Evolutionary conservation across 495 filamentous ascomycete genomes (phyloP).

Genomic region (Sphaerosporella brunnea): DNA sequence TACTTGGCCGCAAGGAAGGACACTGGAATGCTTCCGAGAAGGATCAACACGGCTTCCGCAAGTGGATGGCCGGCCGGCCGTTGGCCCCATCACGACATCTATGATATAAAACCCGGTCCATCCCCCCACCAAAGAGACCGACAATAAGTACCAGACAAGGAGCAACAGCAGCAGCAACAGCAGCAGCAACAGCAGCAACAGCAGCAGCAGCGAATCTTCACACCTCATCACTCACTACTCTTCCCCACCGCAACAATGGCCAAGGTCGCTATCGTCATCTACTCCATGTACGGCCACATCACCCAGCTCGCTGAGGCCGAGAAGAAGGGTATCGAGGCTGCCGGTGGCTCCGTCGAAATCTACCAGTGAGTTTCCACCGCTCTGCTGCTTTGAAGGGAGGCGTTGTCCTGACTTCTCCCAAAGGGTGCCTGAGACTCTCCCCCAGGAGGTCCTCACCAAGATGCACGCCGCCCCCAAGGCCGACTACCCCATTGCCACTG

Average conservation of each 20-base stretch:
- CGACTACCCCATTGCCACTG: slow-evolving; percentile 43
- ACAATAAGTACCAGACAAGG: not conserved
- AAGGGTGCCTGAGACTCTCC: slow-evolving; percentile 73
- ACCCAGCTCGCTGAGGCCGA: slow-evolving; percentile 69
- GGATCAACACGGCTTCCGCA: too few relatives aligned
- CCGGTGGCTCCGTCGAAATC: slow-evolving; percentile 59
- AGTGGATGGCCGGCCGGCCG: not conserved
- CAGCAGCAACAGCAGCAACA: not conserved
- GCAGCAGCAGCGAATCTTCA: not conserved
- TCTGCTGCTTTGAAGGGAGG: not conserved
- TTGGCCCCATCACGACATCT: not conserved
- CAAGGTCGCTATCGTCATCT: slow-evolving; percentile 82
- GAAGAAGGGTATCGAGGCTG: slow-evolving; percentile 73
- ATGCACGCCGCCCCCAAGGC: slow-evolving; percentile 78
- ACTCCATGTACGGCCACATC: slow-evolving; percentile 95
- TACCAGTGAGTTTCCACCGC: slow-evolving; percentile 48
- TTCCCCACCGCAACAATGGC: slow-evolving; percentile 42
- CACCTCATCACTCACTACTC: not conserved
- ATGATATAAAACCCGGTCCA: not conserved
- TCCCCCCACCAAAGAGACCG: not conserved
- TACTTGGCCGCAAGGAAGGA: too few relatives aligned
- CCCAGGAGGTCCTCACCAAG: slow-evolving; percentile 60
- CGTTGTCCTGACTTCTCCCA: slow-evolving; percentile 7
- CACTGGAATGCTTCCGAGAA: not conserved
- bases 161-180: not conserved